Evolutionary conservation across 805 yeast species (phyloP).

Genomic region (Wickerhamiella kurtzmanii): DNA sequence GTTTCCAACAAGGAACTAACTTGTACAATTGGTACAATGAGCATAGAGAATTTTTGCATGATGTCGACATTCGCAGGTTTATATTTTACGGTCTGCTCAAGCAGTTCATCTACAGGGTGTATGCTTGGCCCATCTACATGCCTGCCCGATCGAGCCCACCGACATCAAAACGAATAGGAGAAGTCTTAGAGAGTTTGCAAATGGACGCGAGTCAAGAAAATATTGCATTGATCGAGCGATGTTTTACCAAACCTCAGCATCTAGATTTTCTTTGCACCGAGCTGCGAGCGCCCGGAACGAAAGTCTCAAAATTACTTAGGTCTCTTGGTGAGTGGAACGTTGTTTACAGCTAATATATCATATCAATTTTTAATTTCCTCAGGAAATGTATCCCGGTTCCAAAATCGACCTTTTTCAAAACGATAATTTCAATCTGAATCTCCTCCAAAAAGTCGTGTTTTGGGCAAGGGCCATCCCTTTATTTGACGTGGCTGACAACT

Average conservation of each 20-base stretch:
- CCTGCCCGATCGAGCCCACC: constrained; percentile 3
- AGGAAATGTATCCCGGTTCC: no score
- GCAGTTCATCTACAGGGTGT: constrained; percentile 69
- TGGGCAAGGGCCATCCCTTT: no score
- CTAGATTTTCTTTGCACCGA: constrained; percentile 19
- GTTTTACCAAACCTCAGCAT: constrained; percentile 7
- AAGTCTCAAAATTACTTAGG: constrained; percentile 12
- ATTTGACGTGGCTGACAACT: no score
- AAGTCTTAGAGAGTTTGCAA: constrained; percentile 1
- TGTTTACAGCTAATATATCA: constrained; percentile 6
- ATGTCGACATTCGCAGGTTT: constrained; percentile 73
- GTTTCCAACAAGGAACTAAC: constrained; percentile 64
- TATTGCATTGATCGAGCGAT: constrained; percentile 2
- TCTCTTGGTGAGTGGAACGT: constrained; percentile 18
- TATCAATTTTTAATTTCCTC: no score
- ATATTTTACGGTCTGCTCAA: constrained; percentile 75
- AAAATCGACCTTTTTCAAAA: no score
- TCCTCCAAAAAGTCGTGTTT: no score
- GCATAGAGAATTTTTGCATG: constrained; percentile 41
- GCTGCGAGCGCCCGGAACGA: constrained; percentile 16
- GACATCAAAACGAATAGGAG: constrained; percentile 3
- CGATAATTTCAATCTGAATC: no score
- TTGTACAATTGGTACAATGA: constrained; percentile 72
- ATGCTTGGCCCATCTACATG: constrained; percentile 54
- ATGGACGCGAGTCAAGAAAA: not conserved